Base-by-base conservation (phyloP, 805 yeast species). In the Priceomyces fermenticarens region DNA sequence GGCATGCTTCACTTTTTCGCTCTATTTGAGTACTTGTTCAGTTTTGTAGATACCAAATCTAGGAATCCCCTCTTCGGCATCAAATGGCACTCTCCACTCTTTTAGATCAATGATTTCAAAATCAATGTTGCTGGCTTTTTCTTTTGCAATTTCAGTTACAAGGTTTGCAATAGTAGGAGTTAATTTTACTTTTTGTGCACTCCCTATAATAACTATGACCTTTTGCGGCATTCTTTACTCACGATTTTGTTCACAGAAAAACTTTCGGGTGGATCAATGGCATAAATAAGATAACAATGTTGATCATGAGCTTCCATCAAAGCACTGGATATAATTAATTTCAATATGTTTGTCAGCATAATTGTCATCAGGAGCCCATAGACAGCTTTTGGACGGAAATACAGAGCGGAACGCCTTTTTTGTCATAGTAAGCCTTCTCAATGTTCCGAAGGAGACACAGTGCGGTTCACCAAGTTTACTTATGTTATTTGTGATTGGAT, bases 61-160 rank as follows among this genome's bases (percentile, higher is more conserved):
- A 20, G 41, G 31, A 11, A 32, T 38, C 8, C 43, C 34, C 15
- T 58, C 52, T 40, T 65, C 70, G 46, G 54, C 59, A 36, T 49
- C 57, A 39, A 54, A 17, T 2, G 69, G 67, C 15, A 65, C 48
- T 9, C 49, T 42, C 51, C 52, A 55, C 15, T 55, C 51, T 10
- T 38, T 42, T 17, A 63, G 44, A 42, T 63, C 67, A 13, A 38
- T n/a, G 8, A 30, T 7, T 32, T 38, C 41, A 20, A 20, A 20
- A 4, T 20, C 25, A 30, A 14, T 23, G 14, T 17, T 15, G 13
- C 14, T 13, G 9, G 10, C 8, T 5, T 12, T 38, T 4, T 31
- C 20, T 14, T 38, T 12, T 13, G 31, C 32, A 14, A 32, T 17
- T 12, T 11, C 13, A n/a, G n/a, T 13, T 6, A 38, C 30, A 6